These are phyloP conservation scores for Melaleuca alternifolia DNA, from an alignment of 345 rosid species.

Conservation along the genomic window DNA sequence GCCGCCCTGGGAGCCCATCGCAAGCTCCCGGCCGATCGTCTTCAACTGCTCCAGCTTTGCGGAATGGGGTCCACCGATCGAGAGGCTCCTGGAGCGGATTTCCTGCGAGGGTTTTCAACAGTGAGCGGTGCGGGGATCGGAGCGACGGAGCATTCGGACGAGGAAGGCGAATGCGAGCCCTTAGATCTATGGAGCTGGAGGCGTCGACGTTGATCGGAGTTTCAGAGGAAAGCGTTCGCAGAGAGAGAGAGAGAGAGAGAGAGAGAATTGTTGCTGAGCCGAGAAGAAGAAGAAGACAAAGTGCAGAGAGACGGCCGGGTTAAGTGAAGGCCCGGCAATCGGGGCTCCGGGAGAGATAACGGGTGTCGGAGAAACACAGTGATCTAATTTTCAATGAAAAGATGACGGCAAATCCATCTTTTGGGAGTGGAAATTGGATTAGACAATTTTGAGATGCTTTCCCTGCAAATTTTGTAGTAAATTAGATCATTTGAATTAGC, in stretches of 20 bases:
- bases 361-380: background rate
- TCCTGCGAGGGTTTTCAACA: background rate
- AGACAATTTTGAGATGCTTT: too few species aligned
- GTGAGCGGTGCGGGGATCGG: background rate
- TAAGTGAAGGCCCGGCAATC: background rate
- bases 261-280: background rate
- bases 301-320: background rate
- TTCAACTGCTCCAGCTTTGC: slow-evolving; percentile 77
- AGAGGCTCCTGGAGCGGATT: background rate
- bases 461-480: too few species aligned
- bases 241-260: background rate
- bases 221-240: background rate
- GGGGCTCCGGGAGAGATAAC: background rate
- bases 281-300: background rate
- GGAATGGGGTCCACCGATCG: background rate
- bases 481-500: too few species aligned
- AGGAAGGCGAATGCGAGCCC: background rate
- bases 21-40: slow-evolving; percentile 96
- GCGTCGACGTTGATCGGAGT: background rate
- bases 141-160: background rate
- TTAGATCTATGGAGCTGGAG: background rate
- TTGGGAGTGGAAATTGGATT: background rate
- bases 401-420: background rate
- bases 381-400: background rate
- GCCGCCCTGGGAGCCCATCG: slow-evolving; percentile 98